A percentile compares a stretch with the other conserved stretches of the same genome.
These are phyloP conservation scores for Angophora floribunda DNA, from an alignment of 345 rosid species.

Conservation along the genomic window DNA sequence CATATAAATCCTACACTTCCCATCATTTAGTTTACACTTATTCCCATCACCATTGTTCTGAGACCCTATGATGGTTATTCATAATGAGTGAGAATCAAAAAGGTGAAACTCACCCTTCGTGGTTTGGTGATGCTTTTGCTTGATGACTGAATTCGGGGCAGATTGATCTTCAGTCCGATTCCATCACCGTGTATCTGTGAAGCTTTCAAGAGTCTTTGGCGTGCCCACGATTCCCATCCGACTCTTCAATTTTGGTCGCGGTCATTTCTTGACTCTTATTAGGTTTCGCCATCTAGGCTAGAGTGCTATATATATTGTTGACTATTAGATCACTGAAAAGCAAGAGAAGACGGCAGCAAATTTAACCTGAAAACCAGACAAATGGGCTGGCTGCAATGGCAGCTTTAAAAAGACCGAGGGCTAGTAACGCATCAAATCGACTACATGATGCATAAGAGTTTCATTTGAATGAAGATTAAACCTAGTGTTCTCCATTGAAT, in stretches of 20 bases:
- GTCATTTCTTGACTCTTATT: not conserved
- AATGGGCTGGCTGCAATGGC: not conserved
- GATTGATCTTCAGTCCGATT: not conserved
- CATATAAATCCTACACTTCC: not conserved
- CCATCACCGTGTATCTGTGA: not conserved
- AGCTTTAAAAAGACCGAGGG: not conserved
- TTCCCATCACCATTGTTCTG: not conserved
- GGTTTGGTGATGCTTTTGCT: not conserved
- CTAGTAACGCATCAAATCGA: not conserved
- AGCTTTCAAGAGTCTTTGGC: not conserved
- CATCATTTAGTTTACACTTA: not conserved
- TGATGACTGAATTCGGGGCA: not conserved
- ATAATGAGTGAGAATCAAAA: not conserved
- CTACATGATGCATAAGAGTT: not conserved
- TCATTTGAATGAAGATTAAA: not conserved
- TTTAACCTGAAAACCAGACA: not conserved
- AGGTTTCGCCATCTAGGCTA: not conserved
- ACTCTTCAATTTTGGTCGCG: not conserved
- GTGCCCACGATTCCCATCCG: not conserved
- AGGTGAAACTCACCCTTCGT: not conserved
- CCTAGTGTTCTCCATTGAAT: not conserved
- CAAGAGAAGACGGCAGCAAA: not conserved
- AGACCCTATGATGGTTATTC: not conserved
- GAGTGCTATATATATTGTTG: not conserved
- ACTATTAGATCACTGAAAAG: not conserved